These are phyloP conservation scores for Nicotiana knightiana DNA, from an alignment of 257 asterid genomes.

Conservation along the genomic window DNA sequence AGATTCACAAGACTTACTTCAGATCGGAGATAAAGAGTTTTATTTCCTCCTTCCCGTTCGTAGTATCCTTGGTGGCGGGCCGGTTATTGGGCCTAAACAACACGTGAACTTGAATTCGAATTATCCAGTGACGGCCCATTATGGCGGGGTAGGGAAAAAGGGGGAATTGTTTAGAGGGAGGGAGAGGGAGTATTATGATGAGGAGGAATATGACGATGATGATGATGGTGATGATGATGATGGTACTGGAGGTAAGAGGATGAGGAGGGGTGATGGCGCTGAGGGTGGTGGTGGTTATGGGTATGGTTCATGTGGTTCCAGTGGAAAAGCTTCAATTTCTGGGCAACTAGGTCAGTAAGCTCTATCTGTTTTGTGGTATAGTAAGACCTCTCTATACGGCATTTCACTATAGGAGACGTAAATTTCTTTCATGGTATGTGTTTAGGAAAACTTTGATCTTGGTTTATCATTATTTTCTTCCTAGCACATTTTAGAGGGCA, in stretches of 20 bases:
- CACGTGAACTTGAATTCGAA: slow-evolving; percentile 29
- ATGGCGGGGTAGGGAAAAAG: slow-evolving; percentile 50
- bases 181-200: slow-evolving; percentile 37
- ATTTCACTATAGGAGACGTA: too few relatives aligned
- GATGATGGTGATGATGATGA: slow-evolving; percentile 58
- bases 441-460: not conserved
- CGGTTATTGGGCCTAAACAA: slow-evolving; percentile 57
- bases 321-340: slow-evolving; percentile 43
- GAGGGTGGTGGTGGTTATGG: slow-evolving; percentile 63
- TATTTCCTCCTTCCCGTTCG: slow-evolving; percentile 75
- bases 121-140: slow-evolving; percentile 18
- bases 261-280: slow-evolving; percentile 43
- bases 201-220: slow-evolving; percentile 64
- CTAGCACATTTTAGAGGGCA: not conserved
- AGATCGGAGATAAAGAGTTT: slow-evolving; percentile 90
- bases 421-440: not conserved
- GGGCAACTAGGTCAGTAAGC: slow-evolving; percentile 2
- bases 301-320: slow-evolving; percentile 46
- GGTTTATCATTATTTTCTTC: not conserved
- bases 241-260: slow-evolving; percentile 41
- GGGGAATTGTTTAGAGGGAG: slow-evolving; percentile 46
- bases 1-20: slow-evolving; percentile 91
- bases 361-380: not conserved
- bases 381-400: too few relatives aligned
- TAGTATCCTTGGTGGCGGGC: slow-evolving; percentile 76